Conservation (phyloP, 176 grass and related monocot genomes). For the Aegilops bicornis region DNA sequence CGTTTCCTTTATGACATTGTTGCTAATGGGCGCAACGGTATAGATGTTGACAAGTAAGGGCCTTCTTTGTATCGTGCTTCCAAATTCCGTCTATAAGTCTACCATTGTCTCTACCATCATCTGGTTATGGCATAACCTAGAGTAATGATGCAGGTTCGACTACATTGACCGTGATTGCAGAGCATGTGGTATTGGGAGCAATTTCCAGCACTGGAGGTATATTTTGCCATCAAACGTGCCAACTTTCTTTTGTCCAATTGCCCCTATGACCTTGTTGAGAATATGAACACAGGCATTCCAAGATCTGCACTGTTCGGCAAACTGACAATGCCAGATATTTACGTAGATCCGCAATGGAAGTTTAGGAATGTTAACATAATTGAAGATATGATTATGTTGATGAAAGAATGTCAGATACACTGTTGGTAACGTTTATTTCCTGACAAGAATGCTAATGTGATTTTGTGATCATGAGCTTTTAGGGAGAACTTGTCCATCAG, state of each 20-base stretch:
- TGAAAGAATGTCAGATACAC: neutral
- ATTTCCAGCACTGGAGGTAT: conserved; percentile 90
- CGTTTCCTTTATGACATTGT: conserved; percentile 96
- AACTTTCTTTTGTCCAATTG: neutral
- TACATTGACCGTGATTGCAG: conserved; percentile 93
- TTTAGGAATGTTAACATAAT: neutral
- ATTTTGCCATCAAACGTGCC: neutral
- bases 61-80: conserved; percentile 21
- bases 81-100: neutral
- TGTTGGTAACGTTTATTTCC: neutral
- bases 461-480: neutral
- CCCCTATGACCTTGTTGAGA: neutral
- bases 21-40: conserved; percentile 95
- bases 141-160: conserved; percentile 75
- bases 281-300: neutral
- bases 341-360: neutral
- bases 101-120: conserved; percentile 21
- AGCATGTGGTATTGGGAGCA: conserved; percentile 91
- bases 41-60: conserved; percentile 96
- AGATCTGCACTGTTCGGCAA: neutral
- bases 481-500: neutral
- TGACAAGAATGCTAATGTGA: neutral
- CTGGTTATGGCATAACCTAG: conserved; percentile 28
- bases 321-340: neutral
- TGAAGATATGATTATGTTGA: neutral